phyloP scores from a whole-genome alignment of 208 protist species.

The Strigomonas galati region DNA sequence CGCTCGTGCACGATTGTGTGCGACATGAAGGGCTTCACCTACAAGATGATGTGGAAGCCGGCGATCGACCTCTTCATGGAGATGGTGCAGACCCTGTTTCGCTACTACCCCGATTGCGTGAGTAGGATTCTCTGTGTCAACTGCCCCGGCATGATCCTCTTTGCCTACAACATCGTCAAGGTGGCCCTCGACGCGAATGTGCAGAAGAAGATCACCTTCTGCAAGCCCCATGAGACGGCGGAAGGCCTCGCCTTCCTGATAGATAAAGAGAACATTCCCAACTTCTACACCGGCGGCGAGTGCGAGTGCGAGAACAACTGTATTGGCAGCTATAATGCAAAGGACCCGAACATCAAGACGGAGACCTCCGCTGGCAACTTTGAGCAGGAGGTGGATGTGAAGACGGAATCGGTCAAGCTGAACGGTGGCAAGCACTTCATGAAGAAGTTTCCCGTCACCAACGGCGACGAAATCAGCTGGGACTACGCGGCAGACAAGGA shows the following conservation, averaged over 20 bases:
- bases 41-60: slow-evolving; percentile 35
- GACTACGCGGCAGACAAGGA: slow-evolving; percentile 26
- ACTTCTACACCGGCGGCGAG: slow-evolving; percentile 31
- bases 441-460: background rate
- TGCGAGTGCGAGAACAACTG: slow-evolving; percentile 41
- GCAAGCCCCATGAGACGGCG: slow-evolving; percentile 15
- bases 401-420: no score
- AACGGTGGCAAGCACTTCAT: no score
- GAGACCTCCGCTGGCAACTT: no score
- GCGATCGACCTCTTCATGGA: slow-evolving; percentile 29
- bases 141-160: slow-evolving; percentile 31
- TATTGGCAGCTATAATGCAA: slow-evolving; percentile 24
- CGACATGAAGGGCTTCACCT: slow-evolving; percentile 31
- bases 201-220: slow-evolving; percentile 49
- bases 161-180: slow-evolving; percentile 47
- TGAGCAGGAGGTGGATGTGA: no score
- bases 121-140: slow-evolving; percentile 57
- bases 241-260: slow-evolving; percentile 33
- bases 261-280: slow-evolving; percentile 37
- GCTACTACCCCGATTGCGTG: slow-evolving; percentile 52
- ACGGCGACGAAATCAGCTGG: slow-evolving; percentile 31
- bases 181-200: slow-evolving; percentile 31
- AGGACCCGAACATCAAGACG: slow-evolving; percentile 5
- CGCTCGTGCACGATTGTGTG: slow-evolving; percentile 29
- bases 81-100: slow-evolving; percentile 25